Evolutionary conservation across 495 filamentous ascomycete genomes (phyloP), one percentile per base, ranked within the genome.

Genomic region (Chaetomidium leptoderma): DNA sequence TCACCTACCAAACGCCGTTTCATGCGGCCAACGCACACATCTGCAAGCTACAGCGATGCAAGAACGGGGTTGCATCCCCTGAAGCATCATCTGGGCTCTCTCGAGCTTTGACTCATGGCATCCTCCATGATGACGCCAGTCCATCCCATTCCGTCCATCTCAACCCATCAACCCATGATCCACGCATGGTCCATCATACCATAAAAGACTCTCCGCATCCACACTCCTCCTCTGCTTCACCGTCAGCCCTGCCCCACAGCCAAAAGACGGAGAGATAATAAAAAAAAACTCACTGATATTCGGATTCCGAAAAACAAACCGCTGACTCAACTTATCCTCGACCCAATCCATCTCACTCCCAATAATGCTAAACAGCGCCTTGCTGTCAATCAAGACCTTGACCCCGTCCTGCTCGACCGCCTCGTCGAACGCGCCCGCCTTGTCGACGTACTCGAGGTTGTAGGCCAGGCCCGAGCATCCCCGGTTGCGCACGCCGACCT

Each of bases 341-440:
- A 92, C 82, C 92, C 92, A 98, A 68, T 98, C 93, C 93, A 98
- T 98, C 78, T 97, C 93, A 64, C 89, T 96, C 9, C 95, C 93
- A 70, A 98, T 96, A 42, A 98, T 96, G 68, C 90, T 96, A 64
- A 98, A 93, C 57, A 98, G 75, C 58, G 93, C 93, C 74, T 96
- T 97, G 74, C 88, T 91, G 74, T 98, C 93, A 53, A 98, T 90
- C 72, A 98, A 66, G 32, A 98, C 95, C 76, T 87, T 93, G 14
- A 98, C 93, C 4, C 91, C 93, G 63, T 96, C 93, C 68, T 97
- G 95, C 66, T 93, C 91, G 14, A 98, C 91, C 55, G 86, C 76
- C 68, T 98, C 93, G 69, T 98, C 93, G 61, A 97, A 93, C 42
- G 78, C 78, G 3, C 83, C 89, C 1, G 91, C 80, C 76, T 90